Conservation (phyloP, 2,329 filamentous ascomycete genomes). For the Hymenoscyphus fraxineus region DNA sequence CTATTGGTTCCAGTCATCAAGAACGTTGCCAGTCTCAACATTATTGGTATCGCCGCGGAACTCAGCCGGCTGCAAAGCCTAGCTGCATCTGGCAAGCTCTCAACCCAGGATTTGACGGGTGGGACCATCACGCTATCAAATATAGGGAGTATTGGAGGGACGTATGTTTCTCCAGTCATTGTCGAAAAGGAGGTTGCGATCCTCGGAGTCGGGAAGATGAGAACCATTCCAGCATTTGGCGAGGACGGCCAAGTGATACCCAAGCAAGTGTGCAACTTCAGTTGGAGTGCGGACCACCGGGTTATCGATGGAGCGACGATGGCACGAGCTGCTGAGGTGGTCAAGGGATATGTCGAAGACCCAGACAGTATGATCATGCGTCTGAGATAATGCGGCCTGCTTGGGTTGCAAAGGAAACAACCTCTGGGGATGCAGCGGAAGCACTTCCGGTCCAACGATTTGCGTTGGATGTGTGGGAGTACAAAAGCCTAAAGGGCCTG, state of each 20-base stretch:
- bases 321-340: slow-evolving; percentile 81
- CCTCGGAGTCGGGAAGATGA: slow-evolving; percentile 78
- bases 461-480: background rate
- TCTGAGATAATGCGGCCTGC: slow-evolving; percentile 54
- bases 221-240: slow-evolving; percentile 74
- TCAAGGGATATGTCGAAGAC: slow-evolving; percentile 74
- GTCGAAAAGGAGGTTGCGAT: slow-evolving; percentile 90
- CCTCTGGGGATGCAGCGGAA: slow-evolving; percentile 3
- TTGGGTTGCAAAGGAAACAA: slow-evolving; percentile 2
- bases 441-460: slow-evolving; percentile 4
- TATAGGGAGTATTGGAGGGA: slow-evolving; percentile 91
- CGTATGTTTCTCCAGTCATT: slow-evolving; percentile 86
- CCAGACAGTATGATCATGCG: slow-evolving; percentile 84
- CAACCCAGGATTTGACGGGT: slow-evolving; percentile 70
- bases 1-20: slow-evolving; percentile 89
- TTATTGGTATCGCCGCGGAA: slow-evolving; percentile 74
- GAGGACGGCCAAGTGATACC: slow-evolving; percentile 55
- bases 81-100: slow-evolving; percentile 71
- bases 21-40: slow-evolving; percentile 72
- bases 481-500: background rate
- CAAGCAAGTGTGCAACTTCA: slow-evolving; percentile 83
- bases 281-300: slow-evolving; percentile 93
- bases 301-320: slow-evolving; percentile 94
- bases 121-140: slow-evolving; percentile 96
- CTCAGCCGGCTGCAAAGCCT: slow-evolving; percentile 69